Percentiles rank a stretch among this genome's conserved stretches.
Conservation (phyloP, 331 rosid genomes). For the Arachis monticola region DNA sequence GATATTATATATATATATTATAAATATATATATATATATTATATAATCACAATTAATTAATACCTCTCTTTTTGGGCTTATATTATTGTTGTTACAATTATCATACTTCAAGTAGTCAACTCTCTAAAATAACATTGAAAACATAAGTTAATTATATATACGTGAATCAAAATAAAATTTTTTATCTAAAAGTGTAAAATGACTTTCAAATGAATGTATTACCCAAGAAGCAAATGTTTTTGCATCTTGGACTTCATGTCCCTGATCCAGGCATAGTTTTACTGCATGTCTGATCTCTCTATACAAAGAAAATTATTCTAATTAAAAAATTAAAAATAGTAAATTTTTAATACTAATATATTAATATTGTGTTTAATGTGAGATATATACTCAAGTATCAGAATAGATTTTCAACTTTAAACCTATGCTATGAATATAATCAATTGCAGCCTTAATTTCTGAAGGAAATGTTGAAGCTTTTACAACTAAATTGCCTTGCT, state of each 20-base stretch:
- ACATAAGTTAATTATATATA: constrained; percentile 11
- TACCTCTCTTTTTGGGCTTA: constrained; percentile 63
- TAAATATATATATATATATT: constrained; percentile 16
- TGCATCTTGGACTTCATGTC: constrained; percentile 80
- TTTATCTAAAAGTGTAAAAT: neutral
- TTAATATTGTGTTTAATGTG: neutral
- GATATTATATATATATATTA: neutral
- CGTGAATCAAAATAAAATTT: neutral
- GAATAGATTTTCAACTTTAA: constrained; percentile 80
- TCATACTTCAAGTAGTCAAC: constrained; percentile 81
- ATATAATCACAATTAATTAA: no score
- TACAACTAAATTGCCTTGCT: constrained; percentile 70
- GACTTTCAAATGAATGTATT: constrained; percentile 29
- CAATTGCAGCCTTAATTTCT: constrained; percentile 74
- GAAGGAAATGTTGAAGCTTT: constrained; percentile 73
- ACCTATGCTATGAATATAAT: constrained; percentile 73
- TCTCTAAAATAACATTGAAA: constrained; percentile 45
- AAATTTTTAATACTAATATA: no score
- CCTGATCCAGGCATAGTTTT: constrained; percentile 75
- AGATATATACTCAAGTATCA: constrained; percentile 67
- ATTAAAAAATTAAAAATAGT: no score
- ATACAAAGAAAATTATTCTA: neutral
- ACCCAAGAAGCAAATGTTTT: constrained; percentile 85
- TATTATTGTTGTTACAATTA: constrained; percentile 56
- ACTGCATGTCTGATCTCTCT: constrained; percentile 70